A percentile compares a stretch with the other conserved stretches of the same genome.
Conservation (phyloP, 257 asterid genomes). For the Fraxinus cuspidata region DNA sequence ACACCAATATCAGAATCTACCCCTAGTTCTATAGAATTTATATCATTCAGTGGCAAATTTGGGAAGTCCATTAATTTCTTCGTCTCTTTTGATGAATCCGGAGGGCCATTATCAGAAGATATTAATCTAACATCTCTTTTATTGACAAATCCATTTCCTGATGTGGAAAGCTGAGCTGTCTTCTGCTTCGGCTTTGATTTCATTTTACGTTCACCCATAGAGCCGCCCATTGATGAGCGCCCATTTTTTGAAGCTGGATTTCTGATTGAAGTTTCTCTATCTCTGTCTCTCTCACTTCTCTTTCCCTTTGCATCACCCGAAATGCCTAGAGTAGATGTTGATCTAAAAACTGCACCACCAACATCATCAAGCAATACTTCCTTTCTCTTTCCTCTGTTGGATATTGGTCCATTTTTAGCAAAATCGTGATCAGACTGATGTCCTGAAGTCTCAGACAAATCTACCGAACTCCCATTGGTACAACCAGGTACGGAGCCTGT, state of each 20-base stretch:
- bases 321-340: slow-evolving; percentile 52
- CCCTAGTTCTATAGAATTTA: slow-evolving; percentile 66
- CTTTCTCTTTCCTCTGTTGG: slow-evolving; percentile 79
- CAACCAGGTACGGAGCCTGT: slow-evolving; percentile 31
- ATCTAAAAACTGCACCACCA: slow-evolving; percentile 50
- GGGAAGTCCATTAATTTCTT: slow-evolving; percentile 43
- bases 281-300: slow-evolving; percentile 72
- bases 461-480: slow-evolving; percentile 39
- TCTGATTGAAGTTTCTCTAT: slow-evolving; percentile 28
- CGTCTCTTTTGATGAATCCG: slow-evolving; percentile 34
- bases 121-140: slow-evolving; percentile 55
- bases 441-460: slow-evolving; percentile 39
- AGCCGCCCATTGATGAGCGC: slow-evolving; percentile 52
- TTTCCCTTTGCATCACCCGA: slow-evolving; percentile 80
- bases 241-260: slow-evolving; percentile 40
- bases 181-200: slow-evolving; percentile 81
- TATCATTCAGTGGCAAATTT: slow-evolving; percentile 47
- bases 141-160: slow-evolving; percentile 57
- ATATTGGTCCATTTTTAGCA: slow-evolving; percentile 60
- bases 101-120: slow-evolving; percentile 46
- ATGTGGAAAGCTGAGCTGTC: slow-evolving; percentile 80
- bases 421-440: slow-evolving; percentile 46
- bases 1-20: slow-evolving; percentile 66
- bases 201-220: slow-evolving; percentile 81
- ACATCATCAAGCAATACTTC: slow-evolving; percentile 81